Conservation (phyloP, 805 yeast genomes). For the Barnettozyma vustinii region DNA sequence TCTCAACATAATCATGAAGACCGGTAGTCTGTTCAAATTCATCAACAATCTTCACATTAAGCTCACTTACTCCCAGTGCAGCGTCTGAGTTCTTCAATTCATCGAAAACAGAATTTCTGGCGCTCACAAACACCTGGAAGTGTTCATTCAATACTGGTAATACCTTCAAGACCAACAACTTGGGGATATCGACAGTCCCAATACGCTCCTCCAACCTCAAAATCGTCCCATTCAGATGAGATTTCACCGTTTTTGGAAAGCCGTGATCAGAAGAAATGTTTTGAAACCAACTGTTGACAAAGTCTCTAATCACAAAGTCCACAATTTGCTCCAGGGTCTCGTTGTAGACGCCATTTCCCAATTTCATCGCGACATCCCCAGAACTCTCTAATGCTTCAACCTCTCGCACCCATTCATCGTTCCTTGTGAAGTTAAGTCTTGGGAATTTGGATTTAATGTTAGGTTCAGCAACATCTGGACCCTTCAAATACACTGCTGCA, state of each 20-base stretch:
- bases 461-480: neutral
- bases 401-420: slow-evolving; percentile 28
- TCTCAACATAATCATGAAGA: slow-evolving; percentile 52
- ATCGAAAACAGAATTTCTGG: slow-evolving; percentile 30
- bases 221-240: slow-evolving; percentile 38
- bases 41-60: slow-evolving; percentile 37
- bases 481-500: neutral
- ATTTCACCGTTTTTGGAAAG: slow-evolving; percentile 37
- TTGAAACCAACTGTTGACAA: slow-evolving; percentile 51
- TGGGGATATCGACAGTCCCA: slow-evolving; percentile 44
- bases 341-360: slow-evolving; percentile 23
- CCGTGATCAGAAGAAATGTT: slow-evolving; percentile 35
- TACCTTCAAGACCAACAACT: slow-evolving; percentile 49
- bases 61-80: slow-evolving; percentile 25
- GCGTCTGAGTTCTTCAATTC: slow-evolving; percentile 27
- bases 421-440: slow-evolving; percentile 23
- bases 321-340: slow-evolving; percentile 41
- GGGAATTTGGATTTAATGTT: slow-evolving; percentile 12
- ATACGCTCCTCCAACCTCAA: slow-evolving; percentile 38
- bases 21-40: slow-evolving; percentile 33
- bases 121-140: slow-evolving; percentile 42
- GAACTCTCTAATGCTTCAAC: slow-evolving; percentile 11
- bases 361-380: slow-evolving; percentile 1
- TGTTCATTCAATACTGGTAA: slow-evolving; percentile 68
- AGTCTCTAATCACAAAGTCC: slow-evolving; percentile 44